phyloP scores from a whole-genome alignment of 2,329 filamentous ascomycete species.

The Stemphylium vesicarium region DNA sequence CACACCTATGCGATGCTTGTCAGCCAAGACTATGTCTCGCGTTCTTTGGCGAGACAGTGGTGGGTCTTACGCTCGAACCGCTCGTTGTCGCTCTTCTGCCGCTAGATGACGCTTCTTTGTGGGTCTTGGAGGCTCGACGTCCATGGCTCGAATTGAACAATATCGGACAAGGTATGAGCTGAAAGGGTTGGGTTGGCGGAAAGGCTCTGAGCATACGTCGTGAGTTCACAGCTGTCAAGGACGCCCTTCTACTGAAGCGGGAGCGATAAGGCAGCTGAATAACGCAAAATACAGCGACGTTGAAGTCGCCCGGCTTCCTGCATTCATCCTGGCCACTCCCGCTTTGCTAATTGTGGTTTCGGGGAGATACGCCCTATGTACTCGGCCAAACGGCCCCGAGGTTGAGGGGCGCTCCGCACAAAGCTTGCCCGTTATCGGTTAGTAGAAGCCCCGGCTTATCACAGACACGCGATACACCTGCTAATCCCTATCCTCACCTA shows the following conservation, averaged over 20 bases:
- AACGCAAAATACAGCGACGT: too few relatives aligned
- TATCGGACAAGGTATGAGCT: neutral
- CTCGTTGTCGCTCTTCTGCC: constrained; percentile 19
- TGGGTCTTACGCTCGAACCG: constrained; percentile 19
- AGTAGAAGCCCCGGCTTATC: neutral
- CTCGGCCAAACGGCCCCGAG: neutral
- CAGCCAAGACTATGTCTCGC: constrained; percentile 1
- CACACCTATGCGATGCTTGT: constrained; percentile 51
- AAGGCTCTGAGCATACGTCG: too few relatives aligned
- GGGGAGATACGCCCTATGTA: neutral
- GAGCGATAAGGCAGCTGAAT: too few relatives aligned
- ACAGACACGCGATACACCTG: too few relatives aligned
- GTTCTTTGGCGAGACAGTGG: neutral
- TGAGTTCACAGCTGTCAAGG: too few relatives aligned
- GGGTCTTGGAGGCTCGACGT: constrained; percentile 14
- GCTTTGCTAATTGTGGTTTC: too few relatives aligned
- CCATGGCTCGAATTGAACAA: constrained; percentile 4
- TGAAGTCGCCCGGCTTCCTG: too few relatives aligned
- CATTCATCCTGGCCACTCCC: too few relatives aligned
- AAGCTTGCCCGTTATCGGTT: neutral
- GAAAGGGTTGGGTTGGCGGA: neutral
- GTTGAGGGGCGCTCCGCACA: constrained; percentile 3
- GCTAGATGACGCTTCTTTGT: constrained; percentile 18
- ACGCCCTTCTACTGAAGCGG: too few relatives aligned
- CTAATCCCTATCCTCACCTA: too few relatives aligned